These are phyloP conservation scores for Annulohypoxylon moriforme DNA, from an alignment of 495 filamentous ascomycete genomes.

Conservation along the genomic window DNA sequence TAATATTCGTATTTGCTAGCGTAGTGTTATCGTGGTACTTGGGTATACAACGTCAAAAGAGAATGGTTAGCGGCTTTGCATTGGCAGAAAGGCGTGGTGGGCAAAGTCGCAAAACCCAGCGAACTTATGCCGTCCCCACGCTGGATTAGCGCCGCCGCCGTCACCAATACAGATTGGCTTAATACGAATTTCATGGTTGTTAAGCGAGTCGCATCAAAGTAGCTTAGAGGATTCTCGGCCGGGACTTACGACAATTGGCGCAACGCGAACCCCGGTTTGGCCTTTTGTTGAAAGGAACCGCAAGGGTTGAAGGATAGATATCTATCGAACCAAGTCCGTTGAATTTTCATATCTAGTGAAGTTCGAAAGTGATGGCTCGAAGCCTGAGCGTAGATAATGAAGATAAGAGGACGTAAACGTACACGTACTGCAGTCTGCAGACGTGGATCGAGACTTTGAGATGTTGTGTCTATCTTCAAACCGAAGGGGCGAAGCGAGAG, in stretches of 20 bases:
- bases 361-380: background rate
- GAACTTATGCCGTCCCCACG: slow-evolving; percentile 33
- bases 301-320: slow-evolving; percentile 4
- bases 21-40: background rate
- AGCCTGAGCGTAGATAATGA: slow-evolving; percentile 26
- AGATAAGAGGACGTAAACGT: slow-evolving; percentile 8
- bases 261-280: slow-evolving; percentile 26
- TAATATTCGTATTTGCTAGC: slow-evolving; percentile 4
- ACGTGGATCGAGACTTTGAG: background rate
- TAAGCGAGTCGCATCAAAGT: slow-evolving; percentile 35
- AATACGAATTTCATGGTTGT: slow-evolving; percentile 14
- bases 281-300: slow-evolving; percentile 1
- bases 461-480: slow-evolving; percentile 2
- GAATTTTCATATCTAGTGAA: slow-evolving; percentile 1
- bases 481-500: background rate
- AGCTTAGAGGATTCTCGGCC: slow-evolving; percentile 18
- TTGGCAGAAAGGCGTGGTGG: background rate
- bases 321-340: background rate
- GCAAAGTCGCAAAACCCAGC: background rate
- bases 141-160: slow-evolving; percentile 31
- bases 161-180: slow-evolving; percentile 37
- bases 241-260: slow-evolving; percentile 26
- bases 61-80: slow-evolving; percentile 4
- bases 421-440: background rate
- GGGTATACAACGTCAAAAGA: slow-evolving; percentile 12